A percentile compares a stretch with the other conserved stretches of the same genome.
These are phyloP conservation scores for Yamadazyma sp. DNA, from an alignment of 1,139 yeast genomes.

Conservation along the genomic window DNA sequence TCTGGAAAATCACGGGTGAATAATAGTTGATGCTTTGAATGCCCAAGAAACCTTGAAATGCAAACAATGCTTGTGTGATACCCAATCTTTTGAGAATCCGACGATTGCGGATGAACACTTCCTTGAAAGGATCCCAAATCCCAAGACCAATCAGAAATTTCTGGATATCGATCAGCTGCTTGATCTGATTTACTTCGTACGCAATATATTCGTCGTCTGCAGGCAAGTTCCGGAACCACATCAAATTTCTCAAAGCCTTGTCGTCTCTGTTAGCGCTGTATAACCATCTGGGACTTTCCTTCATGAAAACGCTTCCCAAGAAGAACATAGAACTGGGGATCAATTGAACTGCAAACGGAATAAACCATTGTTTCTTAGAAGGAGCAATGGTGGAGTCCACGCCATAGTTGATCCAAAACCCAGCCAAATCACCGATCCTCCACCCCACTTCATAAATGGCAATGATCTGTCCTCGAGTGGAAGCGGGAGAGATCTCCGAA, in stretches of 20 bases:
- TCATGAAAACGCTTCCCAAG: constrained; percentile 28
- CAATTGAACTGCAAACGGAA: constrained; percentile 44
- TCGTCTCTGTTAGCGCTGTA: constrained; percentile 10
- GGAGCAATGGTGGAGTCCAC: constrained; percentile 31
- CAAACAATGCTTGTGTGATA: constrained; percentile 19
- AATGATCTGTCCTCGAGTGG: constrained; percentile 39
- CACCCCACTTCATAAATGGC: constrained; percentile 45
- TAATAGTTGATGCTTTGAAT: constrained; percentile 34
- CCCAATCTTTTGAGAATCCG: constrained; percentile 17
- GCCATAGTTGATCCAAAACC: constrained; percentile 46
- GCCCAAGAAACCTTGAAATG: constrained; percentile 15
- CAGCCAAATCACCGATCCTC: constrained; percentile 44
- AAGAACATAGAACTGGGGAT: constrained; percentile 42
- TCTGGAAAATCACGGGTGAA: constrained; percentile 13
- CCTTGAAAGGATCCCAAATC: constrained; percentile 34
- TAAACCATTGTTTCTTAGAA: constrained; percentile 37
- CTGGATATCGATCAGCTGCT: constrained; percentile 29
- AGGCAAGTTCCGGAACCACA: constrained; percentile 40
- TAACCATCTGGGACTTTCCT: constrained; percentile 18
- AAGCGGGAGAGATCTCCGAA: constrained; percentile 42
- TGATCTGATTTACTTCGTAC: constrained; percentile 34
- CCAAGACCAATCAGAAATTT: constrained; percentile 34
- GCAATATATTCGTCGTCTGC: constrained; percentile 38
- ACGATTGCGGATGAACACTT: constrained; percentile 10
- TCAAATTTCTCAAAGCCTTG: constrained; percentile 28